These are phyloP conservation scores for Cladosporium sp. DNA, from an alignment of 2,329 filamentous ascomycete genomes.

Conservation along the genomic window DNA sequence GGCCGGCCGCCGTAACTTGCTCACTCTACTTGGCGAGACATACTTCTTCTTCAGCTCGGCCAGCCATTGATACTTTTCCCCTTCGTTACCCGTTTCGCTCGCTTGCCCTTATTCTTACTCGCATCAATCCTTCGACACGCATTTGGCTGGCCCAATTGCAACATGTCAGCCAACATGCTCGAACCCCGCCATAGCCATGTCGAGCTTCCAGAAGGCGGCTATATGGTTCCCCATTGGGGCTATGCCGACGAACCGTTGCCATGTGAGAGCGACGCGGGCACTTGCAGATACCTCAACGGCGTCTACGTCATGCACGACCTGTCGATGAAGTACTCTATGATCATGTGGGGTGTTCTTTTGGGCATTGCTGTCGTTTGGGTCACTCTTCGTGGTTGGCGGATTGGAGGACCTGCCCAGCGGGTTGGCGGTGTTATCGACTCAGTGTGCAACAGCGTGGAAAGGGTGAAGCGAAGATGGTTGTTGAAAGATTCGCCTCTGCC, in stretches of 20 bases:
- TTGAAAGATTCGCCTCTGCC: slow-evolving; percentile 59
- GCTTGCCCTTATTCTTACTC: neutral
- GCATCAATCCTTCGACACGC: slow-evolving; percentile 7
- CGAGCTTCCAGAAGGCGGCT: slow-evolving; percentile 10
- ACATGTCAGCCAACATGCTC: slow-evolving; percentile 10
- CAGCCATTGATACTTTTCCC: neutral
- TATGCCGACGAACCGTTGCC: slow-evolving; percentile 56
- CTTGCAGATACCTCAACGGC: slow-evolving; percentile 59
- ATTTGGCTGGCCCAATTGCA: slow-evolving; percentile 14
- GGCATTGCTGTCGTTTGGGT: slow-evolving; percentile 50
- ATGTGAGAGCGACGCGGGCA: slow-evolving; percentile 58
- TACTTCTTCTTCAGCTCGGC: neutral
- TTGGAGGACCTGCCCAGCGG: slow-evolving; percentile 22
- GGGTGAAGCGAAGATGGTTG: slow-evolving; percentile 51
- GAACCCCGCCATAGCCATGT: slow-evolving; percentile 12
- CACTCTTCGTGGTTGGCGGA: slow-evolving; percentile 34
- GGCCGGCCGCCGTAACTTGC: slow-evolving; percentile 14
- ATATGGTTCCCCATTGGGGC: slow-evolving; percentile 52
- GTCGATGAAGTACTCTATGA: slow-evolving; percentile 57
- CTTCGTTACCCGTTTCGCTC: neutral
- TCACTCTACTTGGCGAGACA: slow-evolving; percentile 14
- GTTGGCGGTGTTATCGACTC: slow-evolving; percentile 25
- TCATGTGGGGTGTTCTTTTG: slow-evolving; percentile 57
- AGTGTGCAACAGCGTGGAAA: slow-evolving; percentile 15
- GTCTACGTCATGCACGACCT: slow-evolving; percentile 57